Evolutionary conservation across 208 protist genomes (phyloP).

Genomic region (Wallacemonas collosoma): DNA sequence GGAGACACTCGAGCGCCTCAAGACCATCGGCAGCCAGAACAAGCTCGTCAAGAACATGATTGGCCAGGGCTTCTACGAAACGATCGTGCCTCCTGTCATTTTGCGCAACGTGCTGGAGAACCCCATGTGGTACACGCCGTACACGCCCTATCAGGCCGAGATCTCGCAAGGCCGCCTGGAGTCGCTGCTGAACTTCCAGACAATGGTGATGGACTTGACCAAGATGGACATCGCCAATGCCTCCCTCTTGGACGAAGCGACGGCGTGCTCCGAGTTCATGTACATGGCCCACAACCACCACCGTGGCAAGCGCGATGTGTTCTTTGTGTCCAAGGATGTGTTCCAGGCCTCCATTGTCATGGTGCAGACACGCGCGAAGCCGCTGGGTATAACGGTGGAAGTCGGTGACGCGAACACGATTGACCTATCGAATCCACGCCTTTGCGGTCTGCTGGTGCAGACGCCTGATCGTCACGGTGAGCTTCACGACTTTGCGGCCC

Average conservation of each 20-base stretch:
- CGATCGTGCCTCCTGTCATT: conserved; percentile 91
- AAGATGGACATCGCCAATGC: conserved; percentile 95
- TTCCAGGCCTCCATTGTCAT: conserved; percentile 74
- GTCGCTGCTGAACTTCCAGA: conserved; percentile 98
- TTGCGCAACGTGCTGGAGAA: conserved; percentile 98
- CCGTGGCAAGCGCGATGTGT: conserved; percentile 54
- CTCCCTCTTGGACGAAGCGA: conserved; percentile 96
- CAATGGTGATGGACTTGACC: conserved; percentile 96
- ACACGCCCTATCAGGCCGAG: conserved; percentile 98
- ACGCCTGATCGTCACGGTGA: conserved; percentile 92
- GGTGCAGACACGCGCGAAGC: conserved; percentile 69
- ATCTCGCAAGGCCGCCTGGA: conserved; percentile 97
- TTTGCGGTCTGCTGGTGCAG: conserved; percentile 94
- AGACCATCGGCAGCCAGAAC: conserved; percentile 74
- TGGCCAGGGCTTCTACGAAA: conserved; percentile 94
- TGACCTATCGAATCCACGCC: conserved; percentile 54
- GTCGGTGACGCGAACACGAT: conserved; percentile 74
- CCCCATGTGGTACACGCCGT: conserved; percentile 99
- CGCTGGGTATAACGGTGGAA: conserved; percentile 89
- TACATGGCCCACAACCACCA: conserved; percentile 61
- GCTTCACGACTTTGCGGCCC: conserved; percentile 77
- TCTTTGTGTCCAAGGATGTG: conserved; percentile 65
- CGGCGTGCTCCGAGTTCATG: conserved; percentile 71
- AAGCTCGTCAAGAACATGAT: conserved; percentile 92
- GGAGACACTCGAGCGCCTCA: conserved; percentile 67